Evolutionary conservation across 257 asterid species (phyloP).

Genomic region (Lycium barbarum): DNA sequence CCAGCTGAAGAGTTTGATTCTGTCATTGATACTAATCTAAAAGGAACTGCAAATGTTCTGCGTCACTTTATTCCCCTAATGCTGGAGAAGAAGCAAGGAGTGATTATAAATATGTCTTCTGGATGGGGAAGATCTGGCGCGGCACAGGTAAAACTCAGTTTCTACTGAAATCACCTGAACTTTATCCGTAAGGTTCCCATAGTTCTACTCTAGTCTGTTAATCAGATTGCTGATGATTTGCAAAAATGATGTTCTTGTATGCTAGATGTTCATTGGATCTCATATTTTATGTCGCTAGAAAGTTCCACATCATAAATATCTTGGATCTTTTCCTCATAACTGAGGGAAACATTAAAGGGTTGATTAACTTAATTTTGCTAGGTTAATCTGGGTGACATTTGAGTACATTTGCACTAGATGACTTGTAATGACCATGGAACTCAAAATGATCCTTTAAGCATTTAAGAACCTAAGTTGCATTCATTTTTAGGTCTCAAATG

Average conservation of each 20-base stretch:
- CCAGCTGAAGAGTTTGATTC: slow-evolving; percentile 82
- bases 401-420: neutral
- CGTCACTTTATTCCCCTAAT: slow-evolving; percentile 92
- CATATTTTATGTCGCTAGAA: neutral
- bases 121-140: slow-evolving; percentile 99
- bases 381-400: neutral
- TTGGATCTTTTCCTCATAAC: neutral
- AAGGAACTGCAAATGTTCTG: slow-evolving; percentile 79
- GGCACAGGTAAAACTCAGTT: slow-evolving; percentile 72
- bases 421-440: neutral
- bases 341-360: neutral
- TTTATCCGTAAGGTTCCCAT: slow-evolving; percentile 30
- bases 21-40: slow-evolving; percentile 85
- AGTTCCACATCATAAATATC: neutral
- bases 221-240: neutral
- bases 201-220: neutral
- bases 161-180: slow-evolving; percentile 4
- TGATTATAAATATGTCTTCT: slow-evolving; percentile 91
- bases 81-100: slow-evolving; percentile 85
- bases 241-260: neutral
- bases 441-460: neutral
- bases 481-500: slow-evolving; percentile 2
- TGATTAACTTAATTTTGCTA: slow-evolving; percentile 1
- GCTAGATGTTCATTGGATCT: neutral
- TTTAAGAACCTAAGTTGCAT: neutral